Evolutionary conservation across 129 eudicot genomes (phyloP).

Genomic region (Gnaphalium uliginosum): DNA sequence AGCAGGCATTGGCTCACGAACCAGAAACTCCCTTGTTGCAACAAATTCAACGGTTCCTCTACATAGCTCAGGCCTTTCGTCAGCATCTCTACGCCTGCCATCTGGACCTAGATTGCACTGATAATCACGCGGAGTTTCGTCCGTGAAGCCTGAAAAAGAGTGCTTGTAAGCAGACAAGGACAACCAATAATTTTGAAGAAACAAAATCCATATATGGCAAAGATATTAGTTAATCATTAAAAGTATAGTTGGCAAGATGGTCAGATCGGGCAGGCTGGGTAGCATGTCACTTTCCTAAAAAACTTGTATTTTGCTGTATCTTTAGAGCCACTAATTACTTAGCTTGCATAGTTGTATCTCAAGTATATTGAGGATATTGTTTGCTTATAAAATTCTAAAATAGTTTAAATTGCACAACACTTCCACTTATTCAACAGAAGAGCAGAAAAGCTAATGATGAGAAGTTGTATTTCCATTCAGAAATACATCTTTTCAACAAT

Average conservation of each 20-base stretch:
- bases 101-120: slow-evolving; percentile 94
- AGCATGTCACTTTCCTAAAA: background rate
- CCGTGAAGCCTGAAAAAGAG: slow-evolving; percentile 65
- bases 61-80: slow-evolving; percentile 94
- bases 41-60: slow-evolving; percentile 97
- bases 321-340: background rate
- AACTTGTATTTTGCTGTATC: background rate
- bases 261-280: background rate
- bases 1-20: slow-evolving; percentile 97
- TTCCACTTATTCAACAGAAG: background rate
- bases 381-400: background rate
- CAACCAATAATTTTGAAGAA: background rate
- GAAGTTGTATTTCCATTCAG: background rate
- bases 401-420: background rate
- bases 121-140: slow-evolving; percentile 95
- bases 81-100: slow-evolving; percentile 98
- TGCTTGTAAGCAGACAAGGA: background rate
- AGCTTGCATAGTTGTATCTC: background rate
- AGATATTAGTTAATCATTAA: background rate
- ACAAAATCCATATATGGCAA: no score
- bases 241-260: background rate
- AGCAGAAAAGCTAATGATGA: background rate
- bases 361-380: background rate
- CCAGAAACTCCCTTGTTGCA: slow-evolving; percentile 87
- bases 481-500: background rate